These are phyloP conservation scores for Kwoniella dendrophila DNA, from an alignment of 768 basidiomycete genomes.

Conservation along the genomic window DNA sequence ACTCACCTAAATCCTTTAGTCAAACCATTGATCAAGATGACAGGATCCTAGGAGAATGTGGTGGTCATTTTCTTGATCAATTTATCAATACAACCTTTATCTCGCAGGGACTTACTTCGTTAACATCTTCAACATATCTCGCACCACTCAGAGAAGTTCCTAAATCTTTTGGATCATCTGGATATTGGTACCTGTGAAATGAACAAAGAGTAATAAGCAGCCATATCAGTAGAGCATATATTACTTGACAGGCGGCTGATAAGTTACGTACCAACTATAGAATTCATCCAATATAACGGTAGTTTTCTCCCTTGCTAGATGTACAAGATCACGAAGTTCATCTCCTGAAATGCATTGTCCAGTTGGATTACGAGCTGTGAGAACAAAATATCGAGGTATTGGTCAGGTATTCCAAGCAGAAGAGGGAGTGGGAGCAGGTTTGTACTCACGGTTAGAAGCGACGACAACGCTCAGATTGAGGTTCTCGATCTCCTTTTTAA, in stretches of 20 bases:
- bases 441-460: conserved; percentile 70
- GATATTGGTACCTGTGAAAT: conserved; percentile 69
- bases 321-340: conserved; percentile 77
- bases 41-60: conserved; percentile 76
- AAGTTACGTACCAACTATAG: conserved; percentile 70
- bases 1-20: conserved; percentile 82
- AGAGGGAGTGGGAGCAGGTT: too few species aligned
- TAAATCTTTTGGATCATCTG: conserved; percentile 70
- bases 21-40: conserved; percentile 85
- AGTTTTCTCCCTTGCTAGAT: conserved; percentile 71
- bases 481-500: conserved; percentile 77
- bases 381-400: too few species aligned
- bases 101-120: conserved; percentile 63
- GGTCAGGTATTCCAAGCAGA: too few species aligned
- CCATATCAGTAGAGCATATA: background rate
- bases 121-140: conserved; percentile 80
- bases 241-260: background rate
- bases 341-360: conserved; percentile 82
- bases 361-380: conserved; percentile 79
- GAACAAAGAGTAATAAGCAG: background rate
- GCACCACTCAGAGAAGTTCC: conserved; percentile 82
- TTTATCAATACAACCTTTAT: background rate
- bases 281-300: conserved; percentile 70
- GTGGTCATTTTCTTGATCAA: background rate
- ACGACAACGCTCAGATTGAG: conserved; percentile 84